Percentiles rank a stretch among this genome's conserved stretches.
Evolutionary conservation across 306 rosid genomes (phyloP).

Genomic region (Cucumis cinereus): DNA sequence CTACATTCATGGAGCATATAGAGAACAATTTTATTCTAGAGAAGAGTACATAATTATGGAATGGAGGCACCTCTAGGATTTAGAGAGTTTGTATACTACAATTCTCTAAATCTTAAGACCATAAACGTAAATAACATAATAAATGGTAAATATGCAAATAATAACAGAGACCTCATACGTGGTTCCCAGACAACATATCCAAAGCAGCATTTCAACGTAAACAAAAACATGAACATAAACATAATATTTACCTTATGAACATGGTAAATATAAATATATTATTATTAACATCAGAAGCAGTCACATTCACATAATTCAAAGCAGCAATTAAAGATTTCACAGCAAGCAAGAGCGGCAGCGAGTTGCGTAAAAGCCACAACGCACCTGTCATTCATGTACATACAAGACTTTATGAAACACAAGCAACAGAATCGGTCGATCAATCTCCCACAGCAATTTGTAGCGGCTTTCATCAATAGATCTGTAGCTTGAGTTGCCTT

Average conservation of each 20-base stretch:
- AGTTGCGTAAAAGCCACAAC: constrained; percentile 54
- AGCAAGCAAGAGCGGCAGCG: constrained; percentile 73
- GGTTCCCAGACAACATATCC: too few relatives aligned
- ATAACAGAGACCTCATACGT: too few relatives aligned
- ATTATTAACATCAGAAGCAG: constrained; percentile 6
- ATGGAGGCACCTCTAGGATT: too few relatives aligned
- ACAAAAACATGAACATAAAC: background rate
- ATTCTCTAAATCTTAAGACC: too few relatives aligned
- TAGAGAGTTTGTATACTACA: too few relatives aligned
- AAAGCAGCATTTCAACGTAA: too few relatives aligned
- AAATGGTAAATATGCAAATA: too few relatives aligned
- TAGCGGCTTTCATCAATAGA: constrained; percentile 45
- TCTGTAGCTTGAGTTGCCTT: constrained; percentile 41
- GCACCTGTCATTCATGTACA: constrained; percentile 40
- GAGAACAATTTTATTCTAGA: too few relatives aligned
- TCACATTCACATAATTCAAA: constrained; percentile 53
- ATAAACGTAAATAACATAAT: too few relatives aligned
- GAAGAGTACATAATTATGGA: too few relatives aligned
- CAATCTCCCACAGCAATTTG: constrained; percentile 32
- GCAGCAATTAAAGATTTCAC: constrained; percentile 62
- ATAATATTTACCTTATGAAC: background rate
- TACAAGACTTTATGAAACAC: constrained; percentile 54
- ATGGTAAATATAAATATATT: too few relatives aligned
- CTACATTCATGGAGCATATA: too few relatives aligned
- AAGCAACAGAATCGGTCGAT: constrained; percentile 46